Percentiles rank a stretch among this genome's conserved stretches.
phyloP scores from a whole-genome alignment of 805 yeast genomes.

The Metschnikowia drakensbergensis region DNA sequence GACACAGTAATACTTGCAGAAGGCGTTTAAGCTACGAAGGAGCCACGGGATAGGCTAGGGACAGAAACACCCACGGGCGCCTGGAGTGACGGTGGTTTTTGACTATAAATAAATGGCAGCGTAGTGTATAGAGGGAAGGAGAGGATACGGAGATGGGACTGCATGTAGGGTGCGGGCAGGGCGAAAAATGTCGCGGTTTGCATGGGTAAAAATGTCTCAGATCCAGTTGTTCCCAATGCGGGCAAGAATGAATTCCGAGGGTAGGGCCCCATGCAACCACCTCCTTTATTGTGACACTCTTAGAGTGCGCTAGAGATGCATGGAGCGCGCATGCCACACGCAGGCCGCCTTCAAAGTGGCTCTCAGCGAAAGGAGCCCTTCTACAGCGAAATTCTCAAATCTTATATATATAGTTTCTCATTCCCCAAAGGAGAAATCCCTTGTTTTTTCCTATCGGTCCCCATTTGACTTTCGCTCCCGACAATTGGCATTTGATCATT shows the following conservation, averaged over 20 bases:
- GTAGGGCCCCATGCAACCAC: constrained; percentile 6
- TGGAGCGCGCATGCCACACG: constrained; percentile 3
- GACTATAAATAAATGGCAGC: neutral
- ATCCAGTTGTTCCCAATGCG: constrained; percentile 2
- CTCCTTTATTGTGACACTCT: constrained; percentile 5
- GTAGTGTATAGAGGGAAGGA: neutral
- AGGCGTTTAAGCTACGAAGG: too few species aligned
- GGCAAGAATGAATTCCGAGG: constrained; percentile 4
- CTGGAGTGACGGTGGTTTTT: too few species aligned
- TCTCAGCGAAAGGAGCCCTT: constrained; percentile 1
- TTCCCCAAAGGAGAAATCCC: neutral
- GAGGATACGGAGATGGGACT: neutral
- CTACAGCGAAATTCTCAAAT: neutral
- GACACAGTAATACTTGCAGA: too few species aligned
- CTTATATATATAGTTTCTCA: neutral
- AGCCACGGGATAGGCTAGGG: too few species aligned
- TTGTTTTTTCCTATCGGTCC: constrained; percentile 6
- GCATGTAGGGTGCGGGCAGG: neutral
- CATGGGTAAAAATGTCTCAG: constrained; percentile 3
- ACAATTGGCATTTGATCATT: neutral
- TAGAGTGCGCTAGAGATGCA: constrained; percentile 4
- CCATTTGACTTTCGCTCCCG: constrained; percentile 3
- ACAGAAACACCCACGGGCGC: too few species aligned
- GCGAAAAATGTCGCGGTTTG: constrained; percentile 3
- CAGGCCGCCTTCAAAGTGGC: constrained; percentile 3